These are phyloP conservation scores for Auricularia heimuer DNA, from an alignment of 768 basidiomycete species.

Conservation along the genomic window DNA sequence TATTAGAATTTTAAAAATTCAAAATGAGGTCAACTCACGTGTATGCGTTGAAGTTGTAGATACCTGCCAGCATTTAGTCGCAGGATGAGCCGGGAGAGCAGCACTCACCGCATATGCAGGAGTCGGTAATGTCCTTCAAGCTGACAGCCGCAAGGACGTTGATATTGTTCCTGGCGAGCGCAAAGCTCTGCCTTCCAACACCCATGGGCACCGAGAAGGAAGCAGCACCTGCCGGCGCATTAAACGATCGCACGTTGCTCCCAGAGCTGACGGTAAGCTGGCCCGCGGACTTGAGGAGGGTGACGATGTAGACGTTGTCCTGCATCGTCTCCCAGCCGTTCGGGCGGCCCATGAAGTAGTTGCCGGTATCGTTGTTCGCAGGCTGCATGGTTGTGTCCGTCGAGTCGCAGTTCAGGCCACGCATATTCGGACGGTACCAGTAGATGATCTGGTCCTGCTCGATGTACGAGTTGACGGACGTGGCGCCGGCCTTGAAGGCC, in stretches of 20 bases:
- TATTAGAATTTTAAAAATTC: too few relatives aligned
- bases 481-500: not conserved
- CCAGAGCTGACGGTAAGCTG: not conserved
- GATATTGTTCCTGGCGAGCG: not conserved
- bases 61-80: not conserved
- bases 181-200: not conserved
- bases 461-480: not conserved
- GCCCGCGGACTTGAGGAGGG: not conserved
- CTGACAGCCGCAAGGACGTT: not conserved
- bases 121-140: not conserved
- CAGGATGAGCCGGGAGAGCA: not conserved
- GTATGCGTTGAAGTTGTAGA: slow-evolving; percentile 2
- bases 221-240: not conserved
- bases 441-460: slow-evolving; percentile 1
- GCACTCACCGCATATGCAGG: not conserved
- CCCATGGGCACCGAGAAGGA: not conserved
- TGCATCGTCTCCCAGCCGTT: slow-evolving; percentile 1
- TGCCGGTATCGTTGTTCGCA: not conserved
- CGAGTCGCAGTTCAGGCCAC: slow-evolving; percentile 1
- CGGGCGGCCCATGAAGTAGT: slow-evolving; percentile 2
- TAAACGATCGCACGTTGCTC: not conserved
- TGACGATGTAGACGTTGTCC: not conserved
- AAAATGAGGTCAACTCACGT: not conserved
- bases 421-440: slow-evolving; percentile 1
- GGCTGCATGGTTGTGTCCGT: not conserved